A percentile compares a stretch with the other conserved stretches of the same genome.
Evolutionary conservation across 2,329 filamentous ascomycete species (phyloP).

Genomic region (Cladorrhinum sp.): DNA sequence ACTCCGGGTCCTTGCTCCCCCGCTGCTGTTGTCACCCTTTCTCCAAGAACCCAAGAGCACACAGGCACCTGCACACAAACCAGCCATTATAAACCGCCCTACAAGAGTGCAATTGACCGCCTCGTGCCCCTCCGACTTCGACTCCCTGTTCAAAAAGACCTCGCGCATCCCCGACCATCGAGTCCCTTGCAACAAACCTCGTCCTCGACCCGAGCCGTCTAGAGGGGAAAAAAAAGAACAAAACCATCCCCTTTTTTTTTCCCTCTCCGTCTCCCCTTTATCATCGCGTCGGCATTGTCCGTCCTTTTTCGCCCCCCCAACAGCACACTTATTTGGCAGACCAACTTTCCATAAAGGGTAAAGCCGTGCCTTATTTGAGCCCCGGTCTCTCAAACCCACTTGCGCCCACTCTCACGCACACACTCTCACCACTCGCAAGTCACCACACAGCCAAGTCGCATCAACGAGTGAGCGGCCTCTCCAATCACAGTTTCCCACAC

Average conservation of each 20-base stretch:
- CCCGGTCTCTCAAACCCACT: not conserved
- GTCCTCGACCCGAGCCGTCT: not conserved
- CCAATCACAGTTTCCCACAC: not conserved
- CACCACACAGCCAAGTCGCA: slow-evolving; percentile 1
- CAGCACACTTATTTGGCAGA: not conserved
- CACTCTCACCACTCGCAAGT: not conserved
- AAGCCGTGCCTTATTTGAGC: not conserved
- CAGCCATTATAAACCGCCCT: not conserved
- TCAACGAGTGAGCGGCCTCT: not conserved
- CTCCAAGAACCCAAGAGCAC: not conserved
- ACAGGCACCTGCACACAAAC: not conserved
- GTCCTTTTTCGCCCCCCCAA: not conserved
- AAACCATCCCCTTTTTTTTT: not conserved
- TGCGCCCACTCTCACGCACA: not conserved
- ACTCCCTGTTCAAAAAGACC: not conserved
- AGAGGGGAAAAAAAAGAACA: not conserved
- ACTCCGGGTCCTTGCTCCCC: slow-evolving; percentile 1
- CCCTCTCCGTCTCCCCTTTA: slow-evolving; percentile 1
- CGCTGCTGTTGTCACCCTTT: not conserved
- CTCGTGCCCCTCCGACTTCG: not conserved
- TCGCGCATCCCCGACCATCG: not conserved
- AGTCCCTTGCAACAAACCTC: not conserved
- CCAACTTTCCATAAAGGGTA: slow-evolving; percentile 2
- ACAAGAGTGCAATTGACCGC: not conserved
- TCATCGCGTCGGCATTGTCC: slow-evolving; percentile 6